These are phyloP conservation scores for Xylariaceae sp. DNA, from an alignment of 2,329 filamentous ascomycete genomes.

Conservation along the genomic window DNA sequence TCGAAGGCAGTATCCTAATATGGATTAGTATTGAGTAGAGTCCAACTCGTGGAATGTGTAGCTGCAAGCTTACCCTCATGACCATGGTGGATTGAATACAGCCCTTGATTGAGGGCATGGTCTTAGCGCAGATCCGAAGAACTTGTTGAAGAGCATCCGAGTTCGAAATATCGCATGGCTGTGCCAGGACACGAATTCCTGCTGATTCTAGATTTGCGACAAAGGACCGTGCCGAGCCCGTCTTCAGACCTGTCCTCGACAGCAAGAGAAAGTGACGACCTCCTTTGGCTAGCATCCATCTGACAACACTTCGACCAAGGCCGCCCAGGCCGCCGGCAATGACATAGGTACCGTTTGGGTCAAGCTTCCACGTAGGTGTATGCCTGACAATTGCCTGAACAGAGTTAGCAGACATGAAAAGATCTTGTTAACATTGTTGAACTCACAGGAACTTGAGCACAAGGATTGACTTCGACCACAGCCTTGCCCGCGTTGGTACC, in stretches of 20 bases:
- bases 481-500: no score
- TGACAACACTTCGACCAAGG: slow-evolving; percentile 7
- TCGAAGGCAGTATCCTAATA: no score
- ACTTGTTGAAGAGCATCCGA: neutral
- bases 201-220: neutral
- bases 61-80: neutral
- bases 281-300: slow-evolving; percentile 6
- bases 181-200: neutral
- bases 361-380: no score
- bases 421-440: no score
- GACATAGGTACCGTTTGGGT: slow-evolving; percentile 13
- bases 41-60: no score
- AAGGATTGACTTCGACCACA: no score
- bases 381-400: no score
- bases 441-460: no score
- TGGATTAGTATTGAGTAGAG: no score
- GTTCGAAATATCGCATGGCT: neutral
- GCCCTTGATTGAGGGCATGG: slow-evolving; percentile 33
- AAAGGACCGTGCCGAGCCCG: neutral
- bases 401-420: no score
- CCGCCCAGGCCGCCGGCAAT: slow-evolving; percentile 17
- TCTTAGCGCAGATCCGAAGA: neutral
- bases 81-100: slow-evolving; percentile 41
- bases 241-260: neutral
- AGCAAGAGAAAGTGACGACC: slow-evolving; percentile 3